Percentiles rank a stretch among this genome's conserved stretches.
These are phyloP conservation scores for Penicillium goetzii DNA, from an alignment of 495 filamentous ascomycete genomes.

Conservation along the genomic window DNA sequence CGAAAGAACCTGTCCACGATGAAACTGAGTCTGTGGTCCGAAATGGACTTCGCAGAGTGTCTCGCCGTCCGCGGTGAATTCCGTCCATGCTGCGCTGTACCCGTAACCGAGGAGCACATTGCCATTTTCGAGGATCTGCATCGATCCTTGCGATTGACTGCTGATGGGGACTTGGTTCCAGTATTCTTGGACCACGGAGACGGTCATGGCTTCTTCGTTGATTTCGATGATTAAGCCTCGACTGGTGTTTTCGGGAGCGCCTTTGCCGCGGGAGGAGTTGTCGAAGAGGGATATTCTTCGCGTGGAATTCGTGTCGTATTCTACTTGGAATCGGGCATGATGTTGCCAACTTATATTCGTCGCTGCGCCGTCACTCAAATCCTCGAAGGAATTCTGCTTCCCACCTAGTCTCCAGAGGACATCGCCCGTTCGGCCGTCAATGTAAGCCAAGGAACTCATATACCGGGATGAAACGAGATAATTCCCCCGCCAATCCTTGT, in stretches of 20 bases:
- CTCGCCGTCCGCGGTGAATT: slow-evolving; percentile 43
- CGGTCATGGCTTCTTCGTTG: slow-evolving; percentile 45
- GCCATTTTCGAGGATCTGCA: slow-evolving; percentile 48
- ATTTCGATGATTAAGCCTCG: slow-evolving; percentile 51
- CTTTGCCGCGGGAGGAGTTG: slow-evolving; percentile 33
- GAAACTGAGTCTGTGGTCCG: slow-evolving; percentile 33
- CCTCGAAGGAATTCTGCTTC: slow-evolving; percentile 45
- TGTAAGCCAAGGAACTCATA: slow-evolving; percentile 40
- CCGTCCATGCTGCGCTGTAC: slow-evolving; percentile 49
- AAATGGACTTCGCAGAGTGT: slow-evolving; percentile 41
- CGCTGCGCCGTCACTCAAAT: slow-evolving; percentile 42
- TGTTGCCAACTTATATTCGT: slow-evolving; percentile 53
- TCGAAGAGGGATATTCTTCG: slow-evolving; percentile 43
- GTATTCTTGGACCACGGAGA: slow-evolving; percentile 42
- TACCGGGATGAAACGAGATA: slow-evolving; percentile 51
- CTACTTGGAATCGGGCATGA: slow-evolving; percentile 36
- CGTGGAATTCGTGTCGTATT: slow-evolving; percentile 23
- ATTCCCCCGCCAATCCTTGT: slow-evolving; percentile 47
- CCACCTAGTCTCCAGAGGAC: slow-evolving; percentile 51
- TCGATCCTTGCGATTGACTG: slow-evolving; percentile 50
- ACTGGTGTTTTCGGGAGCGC: slow-evolving; percentile 28
- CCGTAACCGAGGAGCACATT: slow-evolving; percentile 56
- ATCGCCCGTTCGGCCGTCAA: slow-evolving; percentile 38
- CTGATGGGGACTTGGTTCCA: slow-evolving; percentile 36
- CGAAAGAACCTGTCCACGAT: slow-evolving; percentile 33